phyloP scores from a whole-genome alignment of 306 rosid genomes.

The Rosa rugosa region DNA sequence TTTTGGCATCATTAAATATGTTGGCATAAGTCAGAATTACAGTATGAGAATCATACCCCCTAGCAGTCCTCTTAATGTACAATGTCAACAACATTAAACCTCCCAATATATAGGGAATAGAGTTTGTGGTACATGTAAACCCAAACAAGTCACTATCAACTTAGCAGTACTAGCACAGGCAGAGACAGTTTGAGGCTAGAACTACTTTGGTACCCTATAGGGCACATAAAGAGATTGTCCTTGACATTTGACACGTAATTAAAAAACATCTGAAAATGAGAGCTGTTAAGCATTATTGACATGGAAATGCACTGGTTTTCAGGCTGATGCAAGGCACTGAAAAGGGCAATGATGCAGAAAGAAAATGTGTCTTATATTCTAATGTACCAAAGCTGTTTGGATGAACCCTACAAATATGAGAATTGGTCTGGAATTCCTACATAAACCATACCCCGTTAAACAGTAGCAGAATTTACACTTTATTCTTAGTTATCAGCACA shows the following conservation, averaged over 20 bases:
- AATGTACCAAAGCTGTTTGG: background rate
- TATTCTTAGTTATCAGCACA: background rate
- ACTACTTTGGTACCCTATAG: background rate
- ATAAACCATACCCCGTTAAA: background rate
- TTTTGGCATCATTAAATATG: background rate
- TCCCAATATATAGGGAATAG: background rate
- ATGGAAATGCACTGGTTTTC: background rate
- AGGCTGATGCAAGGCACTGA: background rate
- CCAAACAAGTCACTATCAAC: background rate
- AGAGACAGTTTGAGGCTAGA: background rate
- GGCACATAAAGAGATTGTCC: background rate
- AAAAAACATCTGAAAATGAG: background rate
- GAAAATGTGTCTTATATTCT: background rate
- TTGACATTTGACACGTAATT: background rate
- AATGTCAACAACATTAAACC: conserved; percentile 5
- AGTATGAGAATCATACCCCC: conserved; percentile 6
- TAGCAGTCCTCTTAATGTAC: background rate
- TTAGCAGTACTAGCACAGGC: background rate
- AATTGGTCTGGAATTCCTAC: conserved; percentile 2
- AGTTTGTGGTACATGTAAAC: background rate
- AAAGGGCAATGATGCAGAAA: background rate
- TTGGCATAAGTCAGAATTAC: background rate
- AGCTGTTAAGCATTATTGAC: background rate
- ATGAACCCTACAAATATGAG: background rate
- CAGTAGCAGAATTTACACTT: background rate